Percentiles rank a stretch among this genome's conserved stretches.
Conservation (phyloP, 495 filamentous ascomycete species). For the Penicillium daleae region DNA sequence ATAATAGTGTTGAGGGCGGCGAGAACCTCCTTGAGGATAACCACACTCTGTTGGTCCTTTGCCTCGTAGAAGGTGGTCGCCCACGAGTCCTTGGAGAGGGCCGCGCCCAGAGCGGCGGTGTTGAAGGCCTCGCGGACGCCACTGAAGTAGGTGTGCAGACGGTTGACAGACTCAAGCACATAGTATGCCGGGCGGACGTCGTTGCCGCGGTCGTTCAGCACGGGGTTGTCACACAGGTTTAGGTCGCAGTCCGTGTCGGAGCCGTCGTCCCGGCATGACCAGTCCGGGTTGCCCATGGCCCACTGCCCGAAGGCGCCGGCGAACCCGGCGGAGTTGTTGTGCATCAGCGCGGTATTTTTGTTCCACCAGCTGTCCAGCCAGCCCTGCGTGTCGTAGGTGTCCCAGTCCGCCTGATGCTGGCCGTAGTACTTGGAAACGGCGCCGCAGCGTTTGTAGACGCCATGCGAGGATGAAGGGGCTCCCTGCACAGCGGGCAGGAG, state of each 20-base stretch:
- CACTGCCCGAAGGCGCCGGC: constrained; percentile 30
- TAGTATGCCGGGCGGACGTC: constrained; percentile 30
- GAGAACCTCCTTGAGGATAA: constrained; percentile 22
- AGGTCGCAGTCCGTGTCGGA: constrained; percentile 29
- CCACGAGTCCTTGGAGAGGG: constrained; percentile 30
- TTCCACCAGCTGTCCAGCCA: constrained; percentile 35
- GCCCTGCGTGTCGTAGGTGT: constrained; percentile 22
- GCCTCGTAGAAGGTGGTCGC: constrained; percentile 32
- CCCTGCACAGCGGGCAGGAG: constrained; percentile 16
- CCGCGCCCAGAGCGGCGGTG: constrained; percentile 29
- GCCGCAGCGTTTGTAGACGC: constrained; percentile 27
- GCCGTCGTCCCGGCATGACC: constrained; percentile 30
- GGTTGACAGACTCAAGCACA: constrained; percentile 30
- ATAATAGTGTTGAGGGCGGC: constrained; percentile 20
- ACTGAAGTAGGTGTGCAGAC: constrained; percentile 27
- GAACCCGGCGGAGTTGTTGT: constrained; percentile 24
- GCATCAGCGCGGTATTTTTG: constrained; percentile 13
- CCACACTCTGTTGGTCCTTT: constrained; percentile 28
- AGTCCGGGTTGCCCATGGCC: constrained; percentile 35
- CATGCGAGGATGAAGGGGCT: constrained; percentile 6
- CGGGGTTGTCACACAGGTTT: constrained; percentile 25
- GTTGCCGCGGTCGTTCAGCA: constrained; percentile 24
- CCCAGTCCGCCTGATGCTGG: constrained; percentile 24
- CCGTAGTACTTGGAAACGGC: constrained; percentile 26
- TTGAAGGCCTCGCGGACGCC: constrained; percentile 29